These are phyloP conservation scores for Cadophora gregata DNA, from an alignment of 2,329 filamentous ascomycete genomes.

Conservation along the genomic window DNA sequence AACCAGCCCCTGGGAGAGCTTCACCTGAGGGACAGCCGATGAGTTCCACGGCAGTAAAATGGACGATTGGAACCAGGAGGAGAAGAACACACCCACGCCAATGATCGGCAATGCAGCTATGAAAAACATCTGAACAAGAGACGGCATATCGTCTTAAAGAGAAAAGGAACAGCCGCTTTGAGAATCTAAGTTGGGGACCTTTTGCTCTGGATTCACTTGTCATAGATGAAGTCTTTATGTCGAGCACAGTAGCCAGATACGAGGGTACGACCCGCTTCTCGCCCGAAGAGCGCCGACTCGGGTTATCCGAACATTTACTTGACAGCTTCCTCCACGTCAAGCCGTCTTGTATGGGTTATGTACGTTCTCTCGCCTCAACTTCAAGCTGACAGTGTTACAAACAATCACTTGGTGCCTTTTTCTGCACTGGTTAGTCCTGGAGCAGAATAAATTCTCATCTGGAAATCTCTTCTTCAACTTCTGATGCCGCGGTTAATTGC, in stretches of 20 bases:
- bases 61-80: slow-evolving; percentile 15
- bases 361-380: neutral
- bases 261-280: neutral
- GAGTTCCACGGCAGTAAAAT: slow-evolving; percentile 2
- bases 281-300: slow-evolving; percentile 8
- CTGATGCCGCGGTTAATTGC: slow-evolving; percentile 5
- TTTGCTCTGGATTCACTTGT: neutral
- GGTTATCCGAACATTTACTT: slow-evolving; percentile 3
- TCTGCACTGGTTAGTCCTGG: neutral
- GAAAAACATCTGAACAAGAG: slow-evolving; percentile 16
- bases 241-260: neutral
- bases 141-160: slow-evolving; percentile 20
- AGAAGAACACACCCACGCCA: slow-evolving; percentile 21
- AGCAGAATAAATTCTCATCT: neutral
- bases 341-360: neutral
- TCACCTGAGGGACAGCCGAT: slow-evolving; percentile 26
- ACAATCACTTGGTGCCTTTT: neutral
- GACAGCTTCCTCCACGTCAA: neutral
- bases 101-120: slow-evolving; percentile 24
- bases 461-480: neutral
- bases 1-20: slow-evolving; percentile 41
- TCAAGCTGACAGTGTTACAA: neutral
- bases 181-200: neutral
- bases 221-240: neutral
- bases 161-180: neutral